Conservation (phyloP, 768 basidiomycete genomes). For the Phanerodontia chrysosporium region DNA sequence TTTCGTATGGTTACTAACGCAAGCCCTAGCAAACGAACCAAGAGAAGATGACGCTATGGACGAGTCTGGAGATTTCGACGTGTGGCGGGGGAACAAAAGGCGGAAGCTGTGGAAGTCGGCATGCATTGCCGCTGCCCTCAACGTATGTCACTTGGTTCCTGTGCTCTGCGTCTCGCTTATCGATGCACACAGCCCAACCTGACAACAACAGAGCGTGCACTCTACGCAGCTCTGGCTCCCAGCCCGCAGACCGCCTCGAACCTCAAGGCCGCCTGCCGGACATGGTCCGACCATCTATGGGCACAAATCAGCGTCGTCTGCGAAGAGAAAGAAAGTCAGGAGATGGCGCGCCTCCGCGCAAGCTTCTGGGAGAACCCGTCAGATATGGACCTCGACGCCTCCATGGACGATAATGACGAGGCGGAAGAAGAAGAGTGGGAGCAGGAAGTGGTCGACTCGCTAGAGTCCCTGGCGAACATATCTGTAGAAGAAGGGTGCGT, state of each 20-base stretch:
- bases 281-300: slow-evolving; percentile 98
- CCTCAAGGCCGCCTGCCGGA: slow-evolving; percentile 71
- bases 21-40: slow-evolving; percentile 50
- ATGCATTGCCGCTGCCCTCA: slow-evolving; percentile 75
- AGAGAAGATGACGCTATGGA: slow-evolving; percentile 44
- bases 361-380: slow-evolving; percentile 71
- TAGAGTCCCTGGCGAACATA: slow-evolving; percentile 56
- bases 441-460: slow-evolving; percentile 51
- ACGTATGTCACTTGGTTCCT: slow-evolving; percentile 41
- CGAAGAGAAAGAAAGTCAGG: slow-evolving; percentile 73
- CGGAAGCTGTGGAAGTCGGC: slow-evolving; percentile 85
- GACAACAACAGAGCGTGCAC: slow-evolving; percentile 69
- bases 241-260: slow-evolving; percentile 59
- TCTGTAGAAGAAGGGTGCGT: slow-evolving; percentile 62
- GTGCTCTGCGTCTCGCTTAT: not conserved
- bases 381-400: slow-evolving; percentile 22
- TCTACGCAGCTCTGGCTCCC: slow-evolving; percentile 84
- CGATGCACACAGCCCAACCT: slow-evolving; percentile 42
- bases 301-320: slow-evolving; percentile 77
- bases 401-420: slow-evolving; percentile 20
- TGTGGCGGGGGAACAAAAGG: slow-evolving; percentile 71
- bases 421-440: slow-evolving; percentile 58
- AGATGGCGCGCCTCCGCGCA: slow-evolving; percentile 55
- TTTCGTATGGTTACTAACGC: too few relatives aligned
- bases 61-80: slow-evolving; percentile 40